Evolutionary conservation across 805 yeast genomes (phyloP).

Genomic region (Candida glaebosa): DNA sequence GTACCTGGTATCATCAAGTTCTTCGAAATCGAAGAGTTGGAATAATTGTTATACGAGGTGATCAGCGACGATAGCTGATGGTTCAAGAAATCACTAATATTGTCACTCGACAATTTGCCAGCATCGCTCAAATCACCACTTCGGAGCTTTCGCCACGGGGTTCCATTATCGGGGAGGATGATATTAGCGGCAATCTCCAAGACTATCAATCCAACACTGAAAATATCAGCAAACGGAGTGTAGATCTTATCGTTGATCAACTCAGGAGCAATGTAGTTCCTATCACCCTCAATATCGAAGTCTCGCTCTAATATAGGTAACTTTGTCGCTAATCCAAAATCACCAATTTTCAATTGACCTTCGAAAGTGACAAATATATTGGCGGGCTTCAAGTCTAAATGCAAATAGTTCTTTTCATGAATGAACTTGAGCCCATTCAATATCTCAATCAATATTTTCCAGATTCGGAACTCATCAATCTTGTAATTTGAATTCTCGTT

Average conservation of each 20-base stretch:
- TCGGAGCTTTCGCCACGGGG: conserved; percentile 92
- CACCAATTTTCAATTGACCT: conserved; percentile 91
- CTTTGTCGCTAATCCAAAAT: conserved; percentile 90
- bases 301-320: conserved; percentile 62
- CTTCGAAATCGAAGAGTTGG: conserved; percentile 6
- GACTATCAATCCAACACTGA: conserved; percentile 89
- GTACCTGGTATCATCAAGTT: neutral
- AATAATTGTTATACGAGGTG: conserved; percentile 2
- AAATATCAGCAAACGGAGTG: conserved; percentile 90
- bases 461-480: conserved; percentile 94
- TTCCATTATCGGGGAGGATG: conserved; percentile 90
- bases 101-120: conserved; percentile 65
- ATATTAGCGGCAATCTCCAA: conserved; percentile 96
- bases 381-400: conserved; percentile 92
- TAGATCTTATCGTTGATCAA: conserved; percentile 77
- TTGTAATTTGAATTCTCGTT: conserved; percentile 70
- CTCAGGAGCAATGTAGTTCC: conserved; percentile 98
- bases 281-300: conserved; percentile 93
- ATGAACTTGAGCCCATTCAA: conserved; percentile 75
- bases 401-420: conserved; percentile 71
- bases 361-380: conserved; percentile 92
- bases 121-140: conserved; percentile 96
- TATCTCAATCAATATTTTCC: conserved; percentile 91
- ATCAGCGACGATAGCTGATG: conserved; percentile 30
- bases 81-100: conserved; percentile 39